Evolutionary conservation across 108 stramenopile genomes (phyloP), one percentile per base, ranked within the genome.

Genomic region (Stephanodiscus minutulus): DNA sequence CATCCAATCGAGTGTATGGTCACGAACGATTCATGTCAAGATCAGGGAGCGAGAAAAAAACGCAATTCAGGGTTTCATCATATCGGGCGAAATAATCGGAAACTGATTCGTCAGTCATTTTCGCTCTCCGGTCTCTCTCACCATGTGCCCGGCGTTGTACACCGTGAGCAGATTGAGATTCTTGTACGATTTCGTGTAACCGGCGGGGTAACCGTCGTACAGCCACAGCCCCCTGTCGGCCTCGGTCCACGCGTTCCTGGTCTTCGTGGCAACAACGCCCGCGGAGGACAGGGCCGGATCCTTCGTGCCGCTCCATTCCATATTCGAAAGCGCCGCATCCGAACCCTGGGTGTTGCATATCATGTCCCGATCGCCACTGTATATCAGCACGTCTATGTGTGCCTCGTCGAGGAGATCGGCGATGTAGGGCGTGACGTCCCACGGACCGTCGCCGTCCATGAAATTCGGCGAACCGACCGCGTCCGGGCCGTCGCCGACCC

Each of bases 301-400:
- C 7, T 36, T 22, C 0, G 60, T 28, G 0, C 60, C 60, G 24
- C 60, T 61, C 60, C 60, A 61, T 20, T 20, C 24, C 60, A 61
- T 61, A 5, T 39, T 39, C 0, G 35, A 15, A 7, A 61, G 12
- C 0, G 41, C 20, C 24, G 35, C 41, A 3, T 61, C 60, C 7
- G 22, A 39, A 1, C 60, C 60, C 31, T 61, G 60, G 28, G 41
- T 39, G 60, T 39, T 39, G 36, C 60, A 61, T 22, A 33, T 61
- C 60, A 61, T 37, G 60, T 61, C 60, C 21, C 60, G 60, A 39
- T 61, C 60, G 18, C 60, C 60, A 10, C 41, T 61, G 60, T 61
- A 61, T 8, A 61, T 20, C 10, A 61, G 60, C 4, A 61, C 60
- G 28, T 39, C 12, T 22, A 61, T 61, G 6, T 7, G 4, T 33